Percentiles rank a stretch among this genome's conserved stretches.
These are phyloP conservation scores for Anthostomella pinea DNA, from an alignment of 2,329 filamentous ascomycete genomes.

Conservation along the genomic window DNA sequence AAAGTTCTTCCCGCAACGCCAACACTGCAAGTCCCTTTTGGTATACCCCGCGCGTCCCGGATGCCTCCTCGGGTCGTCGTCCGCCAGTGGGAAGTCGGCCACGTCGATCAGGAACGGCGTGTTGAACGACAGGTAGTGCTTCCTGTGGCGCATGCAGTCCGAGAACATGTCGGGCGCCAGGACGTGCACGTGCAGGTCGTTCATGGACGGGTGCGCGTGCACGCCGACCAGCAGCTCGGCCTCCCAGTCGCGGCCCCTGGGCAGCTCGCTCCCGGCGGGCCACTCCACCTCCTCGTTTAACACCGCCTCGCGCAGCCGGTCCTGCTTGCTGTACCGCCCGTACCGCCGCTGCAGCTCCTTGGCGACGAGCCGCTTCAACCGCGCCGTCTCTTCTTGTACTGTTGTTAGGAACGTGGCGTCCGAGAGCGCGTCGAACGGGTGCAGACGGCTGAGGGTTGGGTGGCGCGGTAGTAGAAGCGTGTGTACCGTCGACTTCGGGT, in stretches of 20 bases:
- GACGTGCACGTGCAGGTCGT: constrained; percentile 86
- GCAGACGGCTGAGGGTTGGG: constrained; percentile 53
- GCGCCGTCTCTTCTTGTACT: constrained; percentile 58
- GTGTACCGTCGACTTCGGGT: constrained; percentile 82
- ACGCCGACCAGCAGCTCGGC: constrained; percentile 73
- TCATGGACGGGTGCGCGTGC: constrained; percentile 89
- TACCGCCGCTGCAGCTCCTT: constrained; percentile 70
- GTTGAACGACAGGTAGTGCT: constrained; percentile 90
- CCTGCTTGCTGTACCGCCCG: constrained; percentile 60
- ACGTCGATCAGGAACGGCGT: constrained; percentile 80
- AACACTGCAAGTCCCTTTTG: constrained; percentile 68
- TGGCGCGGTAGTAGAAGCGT: constrained; percentile 83
- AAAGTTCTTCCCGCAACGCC: constrained; percentile 77
- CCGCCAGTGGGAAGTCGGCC: constrained; percentile 72
- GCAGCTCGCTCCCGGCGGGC: constrained; percentile 49
- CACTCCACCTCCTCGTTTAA: constrained; percentile 55
- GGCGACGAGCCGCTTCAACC: constrained; percentile 64
- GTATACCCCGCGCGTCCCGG: constrained; percentile 58
- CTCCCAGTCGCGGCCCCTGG: constrained; percentile 74
- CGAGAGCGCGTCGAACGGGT: constrained; percentile 76
- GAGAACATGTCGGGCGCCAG: constrained; percentile 77
- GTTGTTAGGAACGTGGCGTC: constrained; percentile 65
- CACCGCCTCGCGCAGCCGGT: constrained; percentile 63
- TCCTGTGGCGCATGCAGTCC: constrained; percentile 68
- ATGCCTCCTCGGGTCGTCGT: constrained; percentile 61